phyloP scores from a whole-genome alignment of 371 early-diverging fungal genomes.

The Mortierella sp. region DNA sequence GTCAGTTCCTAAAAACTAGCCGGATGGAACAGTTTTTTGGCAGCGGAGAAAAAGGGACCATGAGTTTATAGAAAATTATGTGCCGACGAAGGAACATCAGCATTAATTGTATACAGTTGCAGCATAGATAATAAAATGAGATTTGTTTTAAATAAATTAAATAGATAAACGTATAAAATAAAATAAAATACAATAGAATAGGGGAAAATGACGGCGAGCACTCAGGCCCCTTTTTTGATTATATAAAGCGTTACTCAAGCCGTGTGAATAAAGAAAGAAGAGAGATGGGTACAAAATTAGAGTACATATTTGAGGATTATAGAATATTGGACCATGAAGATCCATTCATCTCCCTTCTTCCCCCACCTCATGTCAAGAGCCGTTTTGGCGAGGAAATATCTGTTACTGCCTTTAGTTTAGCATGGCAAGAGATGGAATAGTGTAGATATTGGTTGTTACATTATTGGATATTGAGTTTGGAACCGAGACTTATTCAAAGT shows the following conservation, averaged over 20 bases:
- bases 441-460: too few relatives aligned
- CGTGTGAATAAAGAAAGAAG: neutral
- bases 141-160: neutral
- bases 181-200: neutral
- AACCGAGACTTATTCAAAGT: neutral
- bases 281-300: neutral
- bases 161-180: neutral
- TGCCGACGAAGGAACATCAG: too few relatives aligned
- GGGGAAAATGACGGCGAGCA: neutral
- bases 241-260: neutral
- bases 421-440: neutral
- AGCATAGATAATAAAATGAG: too few relatives aligned
- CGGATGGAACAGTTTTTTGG: too few relatives aligned
- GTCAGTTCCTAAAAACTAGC: too few relatives aligned
- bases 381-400: neutral
- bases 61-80: too few relatives aligned
- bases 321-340: neutral
- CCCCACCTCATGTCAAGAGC: neutral
- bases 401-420: neutral
- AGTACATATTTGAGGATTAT: neutral
- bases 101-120: too few relatives aligned
- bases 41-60: too few relatives aligned
- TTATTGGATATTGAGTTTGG: neutral
- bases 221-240: neutral
- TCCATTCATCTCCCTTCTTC: too few relatives aligned